Percentiles rank a stretch among this genome's conserved stretches.
Conservation (phyloP, 495 filamentous ascomycete species). For the Aspergillus ellipticus region DNA sequence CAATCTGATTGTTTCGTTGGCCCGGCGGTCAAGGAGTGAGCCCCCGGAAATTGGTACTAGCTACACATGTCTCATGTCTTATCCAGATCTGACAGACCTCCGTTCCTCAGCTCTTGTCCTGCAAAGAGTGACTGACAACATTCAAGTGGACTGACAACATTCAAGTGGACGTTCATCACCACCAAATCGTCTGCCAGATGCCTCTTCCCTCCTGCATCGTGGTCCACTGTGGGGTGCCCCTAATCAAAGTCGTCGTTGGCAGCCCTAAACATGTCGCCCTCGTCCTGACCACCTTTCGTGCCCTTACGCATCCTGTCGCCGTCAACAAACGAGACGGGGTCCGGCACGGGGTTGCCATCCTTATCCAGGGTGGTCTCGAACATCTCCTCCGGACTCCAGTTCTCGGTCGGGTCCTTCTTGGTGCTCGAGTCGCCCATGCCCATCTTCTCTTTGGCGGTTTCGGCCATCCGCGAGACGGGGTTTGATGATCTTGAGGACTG, state of each 20-base stretch:
- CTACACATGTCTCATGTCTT: not conserved
- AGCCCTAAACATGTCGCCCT: conserved; percentile 27
- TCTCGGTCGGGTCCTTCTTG: conserved; percentile 7
- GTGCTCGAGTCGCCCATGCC: not conserved
- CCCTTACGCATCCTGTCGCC: conserved; percentile 15
- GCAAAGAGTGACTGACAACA: not conserved
- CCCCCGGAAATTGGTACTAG: not conserved
- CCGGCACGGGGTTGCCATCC: conserved; percentile 33
- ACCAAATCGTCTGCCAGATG: not conserved
- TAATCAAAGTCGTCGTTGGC: conserved; percentile 37
- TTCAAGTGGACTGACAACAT: not conserved
- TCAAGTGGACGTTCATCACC: not conserved
- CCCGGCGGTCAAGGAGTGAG: not conserved
- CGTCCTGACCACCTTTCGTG: conserved; percentile 17
- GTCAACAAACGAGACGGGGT: conserved; percentile 25
- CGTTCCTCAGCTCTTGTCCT: not conserved
- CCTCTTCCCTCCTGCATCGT: not conserved
- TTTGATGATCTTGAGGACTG: conserved; percentile 11
- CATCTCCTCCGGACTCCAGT: conserved; percentile 27
- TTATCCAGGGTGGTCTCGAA: conserved; percentile 26
- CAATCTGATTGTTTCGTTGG: not conserved
- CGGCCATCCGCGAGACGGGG: not conserved
- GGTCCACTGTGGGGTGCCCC: not conserved
- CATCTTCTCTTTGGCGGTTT: not conserved
- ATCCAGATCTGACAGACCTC: not conserved